These are phyloP conservation scores for Teratosphaeriaceae sp. DNA, from an alignment of 2,329 filamentous ascomycete genomes.

Conservation along the genomic window DNA sequence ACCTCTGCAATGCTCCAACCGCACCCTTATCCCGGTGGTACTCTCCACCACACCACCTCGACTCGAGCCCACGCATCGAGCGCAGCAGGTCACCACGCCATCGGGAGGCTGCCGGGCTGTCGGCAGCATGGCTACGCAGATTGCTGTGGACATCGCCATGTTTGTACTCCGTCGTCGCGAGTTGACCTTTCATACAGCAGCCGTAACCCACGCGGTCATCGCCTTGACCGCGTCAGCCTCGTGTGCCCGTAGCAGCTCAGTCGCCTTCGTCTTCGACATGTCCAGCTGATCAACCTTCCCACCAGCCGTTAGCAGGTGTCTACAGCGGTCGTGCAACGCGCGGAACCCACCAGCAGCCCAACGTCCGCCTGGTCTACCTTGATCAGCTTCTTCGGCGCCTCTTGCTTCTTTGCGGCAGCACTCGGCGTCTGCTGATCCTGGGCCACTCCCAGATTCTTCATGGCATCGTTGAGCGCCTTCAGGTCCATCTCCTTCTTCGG, in stretches of 20 bases:
- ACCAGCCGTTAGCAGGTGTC: neutral
- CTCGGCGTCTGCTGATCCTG: constrained; percentile 42
- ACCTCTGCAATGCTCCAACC: too few relatives aligned
- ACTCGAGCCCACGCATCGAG: too few relatives aligned
- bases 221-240: constrained; percentile 65
- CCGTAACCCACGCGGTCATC: constrained; percentile 52
- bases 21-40: too few relatives aligned
- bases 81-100: too few relatives aligned
- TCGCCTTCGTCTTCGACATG: constrained; percentile 63
- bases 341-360: constrained; percentile 53
- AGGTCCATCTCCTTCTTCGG: constrained; percentile 58
- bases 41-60: too few relatives aligned
- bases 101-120: too few relatives aligned
- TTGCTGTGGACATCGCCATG: too few relatives aligned
- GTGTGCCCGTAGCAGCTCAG: constrained; percentile 64
- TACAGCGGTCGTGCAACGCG: neutral
- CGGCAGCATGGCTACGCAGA: too few relatives aligned
- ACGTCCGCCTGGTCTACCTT: constrained; percentile 72
- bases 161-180: too few relatives aligned
- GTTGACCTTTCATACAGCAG: constrained; percentile 14
- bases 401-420: constrained; percentile 21
- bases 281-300: constrained; percentile 64
- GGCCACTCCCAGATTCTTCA: constrained; percentile 51
- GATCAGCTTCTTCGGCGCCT: constrained; percentile 41
- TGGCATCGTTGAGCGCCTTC: constrained; percentile 64